These are phyloP conservation scores for Alternaria solani DNA, from an alignment of 2,329 filamentous ascomycete genomes.

Conservation along the genomic window DNA sequence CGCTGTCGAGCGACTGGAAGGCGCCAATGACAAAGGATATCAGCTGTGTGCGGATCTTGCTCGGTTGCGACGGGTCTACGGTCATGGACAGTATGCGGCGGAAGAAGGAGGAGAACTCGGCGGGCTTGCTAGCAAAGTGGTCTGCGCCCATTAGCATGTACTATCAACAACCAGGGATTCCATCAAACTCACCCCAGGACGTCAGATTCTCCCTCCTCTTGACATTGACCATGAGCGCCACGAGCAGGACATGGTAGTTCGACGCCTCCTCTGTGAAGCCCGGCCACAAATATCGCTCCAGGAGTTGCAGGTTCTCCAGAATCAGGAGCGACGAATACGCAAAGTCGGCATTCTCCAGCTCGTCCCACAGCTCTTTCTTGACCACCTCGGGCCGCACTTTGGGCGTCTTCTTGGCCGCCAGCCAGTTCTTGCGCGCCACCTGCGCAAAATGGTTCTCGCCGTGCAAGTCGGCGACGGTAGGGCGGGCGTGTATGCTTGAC, in stretches of 20 bases:
- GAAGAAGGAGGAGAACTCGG: conserved; percentile 89
- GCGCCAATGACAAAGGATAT: conserved; percentile 88
- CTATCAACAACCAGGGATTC: conserved; percentile 9
- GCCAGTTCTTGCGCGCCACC: conserved; percentile 85
- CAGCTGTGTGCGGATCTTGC: conserved; percentile 73
- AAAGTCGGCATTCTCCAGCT: conserved; percentile 82
- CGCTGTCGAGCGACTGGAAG: conserved; percentile 91
- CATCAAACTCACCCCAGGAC: conserved; percentile 74
- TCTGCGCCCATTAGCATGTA: conserved; percentile 58
- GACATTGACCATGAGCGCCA: conserved; percentile 84
- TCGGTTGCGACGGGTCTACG: conserved; percentile 61
- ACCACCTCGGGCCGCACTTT: conserved; percentile 83
- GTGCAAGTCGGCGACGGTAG: conserved; percentile 73
- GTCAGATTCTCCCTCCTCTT: conserved; percentile 87
- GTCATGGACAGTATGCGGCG: conserved; percentile 88
- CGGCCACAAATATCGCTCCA: conserved; percentile 95
- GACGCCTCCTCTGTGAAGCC: conserved; percentile 88
- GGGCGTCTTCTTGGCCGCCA: conserved; percentile 68
- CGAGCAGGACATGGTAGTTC: conserved; percentile 88
- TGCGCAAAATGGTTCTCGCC: conserved; percentile 71
- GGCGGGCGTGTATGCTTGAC: conserved; percentile 56
- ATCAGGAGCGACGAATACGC: conserved; percentile 78
- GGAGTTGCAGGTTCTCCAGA: conserved; percentile 86
- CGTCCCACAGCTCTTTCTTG: conserved; percentile 88
- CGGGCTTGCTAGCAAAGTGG: conserved; percentile 77